Evolutionary conservation across 768 basidiomycete genomes (phyloP).

Genomic region (Macrolepiota albuminosa): DNA sequence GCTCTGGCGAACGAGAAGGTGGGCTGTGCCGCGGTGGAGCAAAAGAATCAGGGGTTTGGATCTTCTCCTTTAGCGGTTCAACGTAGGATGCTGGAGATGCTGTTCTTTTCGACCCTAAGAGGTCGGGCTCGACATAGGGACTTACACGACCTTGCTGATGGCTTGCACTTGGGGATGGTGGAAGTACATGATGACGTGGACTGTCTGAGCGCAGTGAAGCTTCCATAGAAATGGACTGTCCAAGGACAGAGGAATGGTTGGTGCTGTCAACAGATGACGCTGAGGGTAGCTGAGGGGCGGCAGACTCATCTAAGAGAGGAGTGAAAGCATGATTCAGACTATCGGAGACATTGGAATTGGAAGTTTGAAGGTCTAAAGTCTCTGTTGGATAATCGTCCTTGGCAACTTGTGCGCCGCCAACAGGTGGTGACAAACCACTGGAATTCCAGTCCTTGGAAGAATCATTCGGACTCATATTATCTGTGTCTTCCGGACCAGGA

Average conservation of each 20-base stretch:
- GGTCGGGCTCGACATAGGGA: constrained; percentile 4
- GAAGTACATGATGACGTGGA: constrained; percentile 10
- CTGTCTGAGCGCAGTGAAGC: constrained; percentile 3
- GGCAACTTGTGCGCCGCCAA: neutral
- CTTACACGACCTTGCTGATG: constrained; percentile 5
- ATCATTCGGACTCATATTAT: neutral
- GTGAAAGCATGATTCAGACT: neutral
- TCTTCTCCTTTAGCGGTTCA: constrained; percentile 3
- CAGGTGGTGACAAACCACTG: neutral
- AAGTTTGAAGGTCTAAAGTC: constrained; percentile 3
- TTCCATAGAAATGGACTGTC: neutral
- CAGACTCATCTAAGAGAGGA: neutral
- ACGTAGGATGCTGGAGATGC: constrained; percentile 7
- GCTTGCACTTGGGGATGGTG: constrained; percentile 12
- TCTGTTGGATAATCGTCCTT: neutral
- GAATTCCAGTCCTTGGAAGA: neutral
- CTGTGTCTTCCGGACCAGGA: neutral
- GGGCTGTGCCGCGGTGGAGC: neutral
- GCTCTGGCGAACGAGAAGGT: neutral
- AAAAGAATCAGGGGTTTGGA: neutral
- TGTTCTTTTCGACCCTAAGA: constrained; percentile 4
- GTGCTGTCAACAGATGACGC: neutral
- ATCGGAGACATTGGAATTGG: neutral
- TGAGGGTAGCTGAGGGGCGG: neutral
- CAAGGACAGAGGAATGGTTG: neutral